phyloP scores from a whole-genome alignment of 2,329 filamentous ascomycete genomes.

The Zelopaecilomyces penicillatus region DNA sequence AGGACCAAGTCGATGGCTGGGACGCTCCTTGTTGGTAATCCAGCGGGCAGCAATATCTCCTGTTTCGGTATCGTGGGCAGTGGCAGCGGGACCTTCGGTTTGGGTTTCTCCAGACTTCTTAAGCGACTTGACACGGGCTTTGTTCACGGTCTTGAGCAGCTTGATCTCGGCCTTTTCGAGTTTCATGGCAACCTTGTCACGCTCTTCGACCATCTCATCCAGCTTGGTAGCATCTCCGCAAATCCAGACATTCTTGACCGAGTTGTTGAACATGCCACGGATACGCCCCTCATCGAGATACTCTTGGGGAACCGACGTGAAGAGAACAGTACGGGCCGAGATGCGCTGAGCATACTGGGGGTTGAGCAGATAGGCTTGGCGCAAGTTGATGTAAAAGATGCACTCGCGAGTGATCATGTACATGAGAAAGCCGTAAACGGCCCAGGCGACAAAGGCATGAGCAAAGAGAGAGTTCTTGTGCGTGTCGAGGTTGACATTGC shows the following conservation, averaged over 20 bases:
- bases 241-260: conserved; percentile 79
- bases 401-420: conserved; percentile 84
- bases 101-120: conserved; percentile 22
- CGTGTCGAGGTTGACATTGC: conserved; percentile 39
- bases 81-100: conserved; percentile 22
- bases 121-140: conserved; percentile 25
- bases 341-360: conserved; percentile 75
- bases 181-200: conserved; percentile 65
- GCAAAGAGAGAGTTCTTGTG: conserved; percentile 64
- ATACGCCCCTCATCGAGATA: conserved; percentile 69
- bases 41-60: conserved; percentile 57
- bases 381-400: conserved; percentile 87
- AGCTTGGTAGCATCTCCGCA: conserved; percentile 64
- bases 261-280: conserved; percentile 66
- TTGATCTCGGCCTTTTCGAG: conserved; percentile 78
- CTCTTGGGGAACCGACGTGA: conserved; percentile 71
- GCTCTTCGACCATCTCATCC: conserved; percentile 68
- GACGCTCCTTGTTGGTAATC: conserved; percentile 59
- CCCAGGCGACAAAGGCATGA: conserved; percentile 70
- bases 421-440: conserved; percentile 81
- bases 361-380: conserved; percentile 87
- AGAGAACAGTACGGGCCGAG: conserved; percentile 87
- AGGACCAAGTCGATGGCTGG: conserved; percentile 56
- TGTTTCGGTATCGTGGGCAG: conserved; percentile 55
- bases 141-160: conserved; percentile 56